Evolutionary conservation across 768 basidiomycete genomes (phyloP).

Genomic region (Baorangia bicolor): DNA sequence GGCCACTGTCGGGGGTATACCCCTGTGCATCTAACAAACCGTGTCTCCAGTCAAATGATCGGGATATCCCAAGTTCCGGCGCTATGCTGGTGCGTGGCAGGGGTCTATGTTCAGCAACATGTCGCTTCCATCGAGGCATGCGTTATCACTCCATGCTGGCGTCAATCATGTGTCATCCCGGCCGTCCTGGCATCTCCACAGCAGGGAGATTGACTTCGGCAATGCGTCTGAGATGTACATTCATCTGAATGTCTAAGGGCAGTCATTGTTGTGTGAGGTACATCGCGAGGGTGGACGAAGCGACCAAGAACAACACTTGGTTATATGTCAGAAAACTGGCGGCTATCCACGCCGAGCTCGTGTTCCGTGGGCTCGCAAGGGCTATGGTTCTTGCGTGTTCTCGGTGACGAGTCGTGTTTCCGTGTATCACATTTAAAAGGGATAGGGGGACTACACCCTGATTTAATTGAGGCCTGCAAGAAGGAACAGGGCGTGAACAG

Average conservation of each 20-base stretch:
- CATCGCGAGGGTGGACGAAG: not conserved
- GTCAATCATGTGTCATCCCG: not conserved
- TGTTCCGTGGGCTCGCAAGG: not conserved
- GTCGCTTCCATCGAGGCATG: not conserved
- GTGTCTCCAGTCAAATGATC: not conserved
- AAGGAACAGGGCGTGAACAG: not conserved
- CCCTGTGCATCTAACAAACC: not conserved
- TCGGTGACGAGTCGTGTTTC: not conserved
- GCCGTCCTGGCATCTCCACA: not conserved
- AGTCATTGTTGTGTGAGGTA: not conserved
- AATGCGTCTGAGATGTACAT: not conserved
- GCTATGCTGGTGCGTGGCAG: not conserved
- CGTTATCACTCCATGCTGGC: not conserved
- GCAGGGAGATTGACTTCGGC: not conserved
- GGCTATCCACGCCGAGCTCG: not conserved
- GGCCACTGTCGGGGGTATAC: not conserved
- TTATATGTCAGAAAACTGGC: not conserved
- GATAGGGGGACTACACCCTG: not conserved
- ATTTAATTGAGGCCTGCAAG: not conserved
- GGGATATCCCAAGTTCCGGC: not conserved
- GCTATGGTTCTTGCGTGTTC: not conserved
- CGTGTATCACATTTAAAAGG: not conserved
- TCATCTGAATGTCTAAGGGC: not conserved
- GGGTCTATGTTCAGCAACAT: not conserved
- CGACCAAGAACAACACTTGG: not conserved